Evolutionary conservation across 2,329 filamentous ascomycete species (phyloP).

Genomic region (Aspergillus aculeatus): DNA sequence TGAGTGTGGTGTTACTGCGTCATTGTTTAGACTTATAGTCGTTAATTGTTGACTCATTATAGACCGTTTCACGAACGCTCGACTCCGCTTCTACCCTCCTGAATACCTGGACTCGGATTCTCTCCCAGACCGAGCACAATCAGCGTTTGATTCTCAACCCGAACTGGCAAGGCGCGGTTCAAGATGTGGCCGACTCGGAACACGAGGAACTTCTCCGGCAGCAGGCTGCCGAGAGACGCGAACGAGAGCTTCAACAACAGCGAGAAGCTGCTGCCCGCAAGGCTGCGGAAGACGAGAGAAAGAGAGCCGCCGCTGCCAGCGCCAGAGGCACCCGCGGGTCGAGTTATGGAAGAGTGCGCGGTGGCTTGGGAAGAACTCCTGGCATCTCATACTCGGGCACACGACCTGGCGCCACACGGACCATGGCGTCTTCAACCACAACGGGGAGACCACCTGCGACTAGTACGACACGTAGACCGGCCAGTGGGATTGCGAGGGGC

Average conservation of each 20-base stretch:
- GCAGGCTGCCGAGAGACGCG: slow-evolving; percentile 73
- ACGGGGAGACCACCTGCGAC: slow-evolving; percentile 26
- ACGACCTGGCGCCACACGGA: slow-evolving; percentile 27
- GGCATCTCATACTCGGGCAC: slow-evolving; percentile 30
- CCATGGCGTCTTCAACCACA: slow-evolving; percentile 30
- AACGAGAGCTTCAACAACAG: slow-evolving; percentile 74
- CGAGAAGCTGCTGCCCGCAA: slow-evolving; percentile 64
- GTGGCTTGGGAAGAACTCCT: slow-evolving; percentile 37
- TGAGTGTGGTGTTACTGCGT: slow-evolving; percentile 23
- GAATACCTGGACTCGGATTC: slow-evolving; percentile 92
- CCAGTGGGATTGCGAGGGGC: slow-evolving; percentile 42
- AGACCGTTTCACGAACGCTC: slow-evolving; percentile 85
- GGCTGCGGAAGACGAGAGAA: slow-evolving; percentile 50
- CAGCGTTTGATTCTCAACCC: slow-evolving; percentile 87
- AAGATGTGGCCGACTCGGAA: slow-evolving; percentile 84
- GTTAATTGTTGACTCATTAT: neutral
- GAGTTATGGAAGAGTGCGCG: slow-evolving; percentile 33
- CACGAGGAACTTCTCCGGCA: slow-evolving; percentile 71
- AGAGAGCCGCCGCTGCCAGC: slow-evolving; percentile 35
- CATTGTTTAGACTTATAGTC: neutral
- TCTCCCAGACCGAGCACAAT: slow-evolving; percentile 96
- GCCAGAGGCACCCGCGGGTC: slow-evolving; percentile 35
- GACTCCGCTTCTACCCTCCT: slow-evolving; percentile 83
- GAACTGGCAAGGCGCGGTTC: slow-evolving; percentile 81
- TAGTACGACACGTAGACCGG: slow-evolving; percentile 37